Evolutionary conservation across 441 rosid species (phyloP).

Genomic region (Francoa sonchifolia): DNA sequence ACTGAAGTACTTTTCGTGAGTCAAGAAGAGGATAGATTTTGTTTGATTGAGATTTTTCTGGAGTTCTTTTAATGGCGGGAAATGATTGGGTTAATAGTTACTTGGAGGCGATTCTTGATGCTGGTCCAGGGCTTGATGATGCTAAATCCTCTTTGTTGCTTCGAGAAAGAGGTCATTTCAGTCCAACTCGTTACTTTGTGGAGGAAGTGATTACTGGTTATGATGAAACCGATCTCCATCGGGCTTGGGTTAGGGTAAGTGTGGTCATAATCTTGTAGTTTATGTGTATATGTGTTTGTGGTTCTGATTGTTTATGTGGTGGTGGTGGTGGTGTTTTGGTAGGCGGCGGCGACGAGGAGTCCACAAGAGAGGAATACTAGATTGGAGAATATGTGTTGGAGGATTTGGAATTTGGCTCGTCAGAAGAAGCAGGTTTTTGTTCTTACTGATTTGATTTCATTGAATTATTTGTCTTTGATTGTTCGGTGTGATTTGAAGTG

Average conservation of each 20-base stretch:
- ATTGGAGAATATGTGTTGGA: constrained; percentile 90
- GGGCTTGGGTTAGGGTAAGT: constrained; percentile 67
- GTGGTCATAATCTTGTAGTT: background rate
- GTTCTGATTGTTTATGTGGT: background rate
- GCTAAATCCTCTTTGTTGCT: constrained; percentile 72
- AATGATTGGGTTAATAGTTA: constrained; percentile 98
- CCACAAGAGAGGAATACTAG: constrained; percentile 84
- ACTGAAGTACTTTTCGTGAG: too few relatives aligned
- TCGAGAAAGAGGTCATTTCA: constrained; percentile 87
- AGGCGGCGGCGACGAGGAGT: constrained; percentile 83
- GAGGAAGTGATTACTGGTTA: constrained; percentile 94
- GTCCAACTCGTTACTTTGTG: constrained; percentile 94
- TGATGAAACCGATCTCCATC: constrained; percentile 96
- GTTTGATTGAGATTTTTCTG: too few relatives aligned
- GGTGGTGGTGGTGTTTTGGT: background rate
- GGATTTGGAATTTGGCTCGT: constrained; percentile 95
- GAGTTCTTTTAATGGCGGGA: constrained; percentile 76
- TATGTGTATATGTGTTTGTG: background rate
- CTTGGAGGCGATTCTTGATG: constrained; percentile 92
- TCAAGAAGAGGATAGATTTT: too few relatives aligned
- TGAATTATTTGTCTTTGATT: background rate
- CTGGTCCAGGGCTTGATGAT: constrained; percentile 78
- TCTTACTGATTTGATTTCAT: background rate
- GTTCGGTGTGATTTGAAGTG: background rate
- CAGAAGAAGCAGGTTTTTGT: constrained; percentile 71